Evolutionary conservation across 2,329 filamentous ascomycete genomes (phyloP).

Genomic region (Aspergillus tanneri): DNA sequence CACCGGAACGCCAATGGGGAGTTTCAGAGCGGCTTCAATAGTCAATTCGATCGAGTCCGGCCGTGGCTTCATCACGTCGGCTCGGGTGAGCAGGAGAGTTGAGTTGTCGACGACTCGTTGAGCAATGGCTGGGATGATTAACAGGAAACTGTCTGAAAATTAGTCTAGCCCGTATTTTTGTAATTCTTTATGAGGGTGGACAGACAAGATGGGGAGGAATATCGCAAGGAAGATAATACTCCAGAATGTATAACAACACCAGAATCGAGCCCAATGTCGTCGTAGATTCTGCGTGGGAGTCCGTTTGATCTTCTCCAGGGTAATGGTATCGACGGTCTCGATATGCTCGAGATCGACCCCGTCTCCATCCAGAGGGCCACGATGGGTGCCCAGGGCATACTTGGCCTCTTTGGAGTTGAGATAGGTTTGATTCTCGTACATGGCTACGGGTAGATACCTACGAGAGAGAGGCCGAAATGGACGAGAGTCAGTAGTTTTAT

Average conservation of each 20-base stretch:
- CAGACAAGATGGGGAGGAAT: slow-evolving; percentile 43
- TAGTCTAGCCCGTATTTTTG: slow-evolving; percentile 2
- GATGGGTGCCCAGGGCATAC: slow-evolving; percentile 31
- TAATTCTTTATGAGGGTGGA: not conserved
- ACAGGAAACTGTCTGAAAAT: slow-evolving; percentile 35
- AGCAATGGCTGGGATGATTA: slow-evolving; percentile 43
- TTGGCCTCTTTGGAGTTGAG: slow-evolving; percentile 29
- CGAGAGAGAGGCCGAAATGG: not conserved
- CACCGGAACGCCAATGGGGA: slow-evolving; percentile 38
- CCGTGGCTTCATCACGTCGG: slow-evolving; percentile 35
- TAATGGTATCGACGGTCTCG: slow-evolving; percentile 29
- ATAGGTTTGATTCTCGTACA: slow-evolving; percentile 29
- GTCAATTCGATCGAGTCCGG: slow-evolving; percentile 35
- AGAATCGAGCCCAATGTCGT: slow-evolving; percentile 41
- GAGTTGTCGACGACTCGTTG: slow-evolving; percentile 41
- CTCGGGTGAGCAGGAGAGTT: slow-evolving; percentile 36
- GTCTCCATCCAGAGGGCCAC: slow-evolving; percentile 28
- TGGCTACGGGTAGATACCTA: slow-evolving; percentile 15
- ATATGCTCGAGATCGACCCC: slow-evolving; percentile 26
- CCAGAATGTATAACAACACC: slow-evolving; percentile 38
- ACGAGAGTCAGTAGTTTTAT: too few species aligned
- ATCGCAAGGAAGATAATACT: slow-evolving; percentile 40
- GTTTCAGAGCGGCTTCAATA: slow-evolving; percentile 35
- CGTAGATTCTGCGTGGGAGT: slow-evolving; percentile 29
- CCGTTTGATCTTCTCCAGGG: slow-evolving; percentile 24